Conservation (phyloP, 805 yeast genomes). For the Pichia paraexigua region DNA sequence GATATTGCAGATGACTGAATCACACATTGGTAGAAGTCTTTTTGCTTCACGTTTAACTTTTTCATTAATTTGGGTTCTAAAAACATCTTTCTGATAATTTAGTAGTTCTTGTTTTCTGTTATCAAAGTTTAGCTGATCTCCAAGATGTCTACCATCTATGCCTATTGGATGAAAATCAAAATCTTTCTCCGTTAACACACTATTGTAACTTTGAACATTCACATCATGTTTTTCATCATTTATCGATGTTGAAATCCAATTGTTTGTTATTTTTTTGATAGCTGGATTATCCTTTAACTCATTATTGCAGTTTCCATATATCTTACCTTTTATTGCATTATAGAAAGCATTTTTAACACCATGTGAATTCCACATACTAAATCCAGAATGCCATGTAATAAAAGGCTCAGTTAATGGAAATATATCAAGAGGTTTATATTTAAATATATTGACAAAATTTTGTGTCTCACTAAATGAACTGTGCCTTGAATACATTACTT, state of each 20-base stretch:
- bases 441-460: conserved; percentile 10
- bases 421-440: conserved; percentile 7
- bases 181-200: background rate
- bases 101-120: background rate
- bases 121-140: background rate
- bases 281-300: background rate
- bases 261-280: background rate
- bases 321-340: background rate
- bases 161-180: conserved; percentile 1
- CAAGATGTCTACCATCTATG: background rate
- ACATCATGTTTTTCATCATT: background rate
- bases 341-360: conserved; percentile 2
- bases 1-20: background rate
- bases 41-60: background rate
- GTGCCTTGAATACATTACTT: conserved; percentile 15
- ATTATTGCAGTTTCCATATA: background rate
- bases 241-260: background rate
- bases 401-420: conserved; percentile 14
- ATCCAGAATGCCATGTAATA: conserved; percentile 11
- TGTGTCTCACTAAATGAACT: conserved; percentile 14
- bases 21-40: background rate
- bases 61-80: background rate
- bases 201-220: background rate
- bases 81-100: background rate
- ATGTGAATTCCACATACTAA: conserved; percentile 12